Percentiles rank a stretch among this genome's conserved stretches.
Evolutionary conservation across 169 alveolate species (phyloP).

Genomic region (Sarcocystis neurona): DNA sequence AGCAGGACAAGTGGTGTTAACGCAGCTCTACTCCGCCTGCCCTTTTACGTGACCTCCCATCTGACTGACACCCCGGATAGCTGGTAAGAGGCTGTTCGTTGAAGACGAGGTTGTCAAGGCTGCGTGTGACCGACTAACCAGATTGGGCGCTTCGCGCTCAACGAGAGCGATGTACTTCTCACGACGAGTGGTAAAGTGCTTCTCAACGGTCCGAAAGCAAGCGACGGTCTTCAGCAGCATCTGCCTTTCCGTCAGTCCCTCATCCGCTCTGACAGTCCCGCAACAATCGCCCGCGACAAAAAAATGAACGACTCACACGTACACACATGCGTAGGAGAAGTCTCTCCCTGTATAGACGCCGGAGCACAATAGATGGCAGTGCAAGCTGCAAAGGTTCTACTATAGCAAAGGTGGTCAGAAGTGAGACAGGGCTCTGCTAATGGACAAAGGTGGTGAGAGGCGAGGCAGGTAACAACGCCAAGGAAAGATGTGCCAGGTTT

Average conservation of each 20-base stretch:
- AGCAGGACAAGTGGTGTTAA: too few relatives aligned
- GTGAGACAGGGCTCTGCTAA: not conserved
- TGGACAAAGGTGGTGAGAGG: not conserved
- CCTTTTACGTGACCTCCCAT: too few relatives aligned
- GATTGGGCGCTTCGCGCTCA: not conserved
- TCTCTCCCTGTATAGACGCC: too few relatives aligned
- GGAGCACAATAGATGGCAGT: too few relatives aligned
- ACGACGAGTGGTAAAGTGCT: not conserved
- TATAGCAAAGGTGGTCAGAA: not conserved
- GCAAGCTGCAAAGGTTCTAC: not conserved
- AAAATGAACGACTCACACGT: too few relatives aligned
- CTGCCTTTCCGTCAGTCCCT: not conserved
- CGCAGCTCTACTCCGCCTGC: too few relatives aligned
- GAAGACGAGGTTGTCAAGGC: too few relatives aligned
- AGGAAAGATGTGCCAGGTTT: not conserved
- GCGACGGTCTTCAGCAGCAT: not conserved
- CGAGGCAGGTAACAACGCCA: not conserved
- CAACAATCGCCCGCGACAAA: not conserved
- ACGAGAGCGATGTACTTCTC: not conserved
- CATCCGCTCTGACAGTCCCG: not conserved
- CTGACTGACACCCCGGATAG: too few relatives aligned
- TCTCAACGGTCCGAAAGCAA: not conserved
- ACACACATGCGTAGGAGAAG: too few relatives aligned
- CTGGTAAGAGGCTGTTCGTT: too few relatives aligned
- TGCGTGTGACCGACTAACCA: too few relatives aligned